Evolutionary conservation across 768 basidiomycete genomes (phyloP), one percentile per base, ranked within the genome.

Genomic region (Agaricus subrufescens): DNA sequence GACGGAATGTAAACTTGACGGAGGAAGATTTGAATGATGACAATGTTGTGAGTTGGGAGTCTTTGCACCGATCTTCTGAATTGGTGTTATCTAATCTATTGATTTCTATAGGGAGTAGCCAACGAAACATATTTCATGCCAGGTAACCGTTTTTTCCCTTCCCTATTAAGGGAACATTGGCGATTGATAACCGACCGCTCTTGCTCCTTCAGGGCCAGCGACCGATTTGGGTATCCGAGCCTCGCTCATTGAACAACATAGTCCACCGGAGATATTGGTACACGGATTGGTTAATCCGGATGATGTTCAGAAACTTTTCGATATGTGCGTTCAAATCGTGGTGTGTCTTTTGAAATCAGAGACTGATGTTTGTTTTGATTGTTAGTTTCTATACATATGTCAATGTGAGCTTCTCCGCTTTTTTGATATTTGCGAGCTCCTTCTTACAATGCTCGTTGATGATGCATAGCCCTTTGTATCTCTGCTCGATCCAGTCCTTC

Each of bases 231-330:
- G 71, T 15, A 83, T 87, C 50, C 80, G 90, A 8, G 86, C 86
- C 54, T 75, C 78, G 27, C 68, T 91, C 63, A 90, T 91, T 46
- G 89, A 91, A 63, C 84, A 81, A 56, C 86, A 89, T 60, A 87
- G 81, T 61, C 86, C 89, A 0, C 91, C 91, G 0, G 90, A 91
- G 62, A 91, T 94, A 54, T 65, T 93, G 42, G 80, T 90, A 1
- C 90, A 91, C 61, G 88, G 88, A 9, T 71, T 94, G 23, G 88
- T 94, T 37, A 84, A 83, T 1, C 81, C 86, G 0, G 81, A 82
- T 46, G 91, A 93, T 58, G 89, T 92, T 2, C 86, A 91, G 56
- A 85, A 85, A 60, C 69, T 94, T n/a, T 94, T 93, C 61, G 78
- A 89, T 34, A 89, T 93, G 88, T 91, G 61, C 31, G 90, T 77